phyloP scores from a whole-genome alignment of 306 rosid species.

The Pterocarpus macrocarpus region DNA sequence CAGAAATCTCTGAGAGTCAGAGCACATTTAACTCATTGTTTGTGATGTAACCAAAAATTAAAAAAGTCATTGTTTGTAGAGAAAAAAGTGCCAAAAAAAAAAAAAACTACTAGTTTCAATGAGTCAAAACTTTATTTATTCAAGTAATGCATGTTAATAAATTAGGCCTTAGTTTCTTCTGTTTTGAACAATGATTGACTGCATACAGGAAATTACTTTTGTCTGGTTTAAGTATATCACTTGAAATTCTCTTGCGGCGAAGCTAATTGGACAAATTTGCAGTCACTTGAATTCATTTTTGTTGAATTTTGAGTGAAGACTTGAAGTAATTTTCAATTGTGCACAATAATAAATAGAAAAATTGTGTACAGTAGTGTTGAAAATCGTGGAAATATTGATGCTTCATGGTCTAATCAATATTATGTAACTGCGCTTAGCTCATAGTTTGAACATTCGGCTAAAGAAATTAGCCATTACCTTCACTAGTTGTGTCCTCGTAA shows the following conservation, averaged over 20 bases:
- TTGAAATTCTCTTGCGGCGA: slow-evolving; percentile 37
- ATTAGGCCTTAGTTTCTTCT: background rate
- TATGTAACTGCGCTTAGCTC: background rate
- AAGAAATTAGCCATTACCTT: background rate
- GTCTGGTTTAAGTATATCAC: slow-evolving; percentile 21
- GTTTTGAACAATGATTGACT: slow-evolving; percentile 31
- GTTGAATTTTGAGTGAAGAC: background rate
- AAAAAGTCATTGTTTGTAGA: no score
- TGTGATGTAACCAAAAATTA: background rate
- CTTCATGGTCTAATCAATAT: no score
- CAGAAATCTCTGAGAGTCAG: no score
- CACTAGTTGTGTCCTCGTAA: background rate
- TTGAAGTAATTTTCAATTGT: background rate
- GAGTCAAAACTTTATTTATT: no score
- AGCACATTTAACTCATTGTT: background rate
- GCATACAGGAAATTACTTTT: background rate
- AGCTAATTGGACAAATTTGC: background rate
- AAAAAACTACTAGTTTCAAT: no score
- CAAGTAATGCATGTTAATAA: background rate
- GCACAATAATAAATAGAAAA: no score
- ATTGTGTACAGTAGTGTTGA: no score
- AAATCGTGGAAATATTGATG: no score
- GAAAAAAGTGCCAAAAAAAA: no score
- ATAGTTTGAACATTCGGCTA: background rate
- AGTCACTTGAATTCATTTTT: background rate